These are phyloP conservation scores for Austroboletus olivaceoglutinosus DNA, from an alignment of 1,284 basidiomycete genomes.

Conservation along the genomic window DNA sequence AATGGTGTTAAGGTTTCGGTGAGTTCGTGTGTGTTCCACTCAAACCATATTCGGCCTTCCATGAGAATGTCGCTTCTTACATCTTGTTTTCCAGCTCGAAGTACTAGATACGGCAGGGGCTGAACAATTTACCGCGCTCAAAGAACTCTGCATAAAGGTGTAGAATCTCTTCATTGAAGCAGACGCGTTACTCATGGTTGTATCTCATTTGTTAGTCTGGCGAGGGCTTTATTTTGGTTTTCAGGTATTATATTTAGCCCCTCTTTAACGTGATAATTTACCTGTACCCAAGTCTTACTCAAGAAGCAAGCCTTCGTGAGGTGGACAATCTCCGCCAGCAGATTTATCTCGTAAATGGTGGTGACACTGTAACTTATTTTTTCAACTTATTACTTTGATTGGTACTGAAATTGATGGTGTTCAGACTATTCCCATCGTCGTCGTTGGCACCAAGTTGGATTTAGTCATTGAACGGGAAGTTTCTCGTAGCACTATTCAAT, in stretches of 20 bases:
- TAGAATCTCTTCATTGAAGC: neutral
- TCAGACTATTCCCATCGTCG: slow-evolving; percentile 74
- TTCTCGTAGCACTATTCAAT: slow-evolving; percentile 60
- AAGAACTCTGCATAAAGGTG: slow-evolving; percentile 79
- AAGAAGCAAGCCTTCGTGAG: slow-evolving; percentile 74
- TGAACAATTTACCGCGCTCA: slow-evolving; percentile 80
- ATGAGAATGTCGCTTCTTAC: slow-evolving; percentile 12
- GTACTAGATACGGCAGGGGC: slow-evolving; percentile 88
- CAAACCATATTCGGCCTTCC: slow-evolving; percentile 10
- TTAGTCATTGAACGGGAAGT: slow-evolving; percentile 82
- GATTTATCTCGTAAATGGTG: slow-evolving; percentile 77
- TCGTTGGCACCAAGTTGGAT: slow-evolving; percentile 89
- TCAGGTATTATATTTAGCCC: slow-evolving; percentile 50
- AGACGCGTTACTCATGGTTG: neutral
- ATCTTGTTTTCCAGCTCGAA: slow-evolving; percentile 57
- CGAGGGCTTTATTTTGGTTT: slow-evolving; percentile 79
- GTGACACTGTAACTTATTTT: slow-evolving; percentile 48
- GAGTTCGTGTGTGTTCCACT: slow-evolving; percentile 32
- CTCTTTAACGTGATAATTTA: slow-evolving; percentile 9
- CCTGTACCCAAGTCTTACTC: slow-evolving; percentile 56
- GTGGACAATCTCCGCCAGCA: slow-evolving; percentile 77
- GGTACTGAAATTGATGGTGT: slow-evolving; percentile 11
- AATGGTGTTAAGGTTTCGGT: slow-evolving; percentile 60
- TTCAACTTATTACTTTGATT: neutral
- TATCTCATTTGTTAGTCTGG: slow-evolving; percentile 53